Evolutionary conservation across 1,139 yeast genomes (phyloP), one percentile per base, ranked within the genome.

Genomic region (Lodderomyces theae): DNA sequence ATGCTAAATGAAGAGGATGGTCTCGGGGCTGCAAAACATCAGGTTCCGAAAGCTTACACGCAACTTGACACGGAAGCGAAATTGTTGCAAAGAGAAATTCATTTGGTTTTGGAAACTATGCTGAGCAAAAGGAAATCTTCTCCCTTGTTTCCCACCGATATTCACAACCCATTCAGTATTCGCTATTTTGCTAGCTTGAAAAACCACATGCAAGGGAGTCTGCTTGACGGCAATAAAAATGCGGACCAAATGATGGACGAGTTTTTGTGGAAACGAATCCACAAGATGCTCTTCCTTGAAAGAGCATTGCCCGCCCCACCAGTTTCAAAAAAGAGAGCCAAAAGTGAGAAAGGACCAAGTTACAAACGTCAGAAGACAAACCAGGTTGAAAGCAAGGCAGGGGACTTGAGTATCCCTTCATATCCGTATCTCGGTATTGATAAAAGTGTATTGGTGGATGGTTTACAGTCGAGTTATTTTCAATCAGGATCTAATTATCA

Each of bases 371-470:
- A 12, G 41, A 45, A 25, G 42, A 43, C 36, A 23, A 18, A 23
- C 41, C 10, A 12, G 2, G 21, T 23, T 21, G 40, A 39, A 2
- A 28, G 19, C 7, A 15, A 41, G 5, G 16, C 19, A n/a, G 24
- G 15, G 13, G 25, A 28, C 17, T 34, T 12, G 28, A 31, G 31
- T 34, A 15, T 12, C 41, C 29, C 13, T 19, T 12, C 22, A 16
- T 38, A 35, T 23, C 34, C 42, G 16, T 42, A 37, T 32, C 13
- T 41, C 7, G 36, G 38, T 23, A 5, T 24, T 25, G 49, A 51
- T 37, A 58, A 53, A 36, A 54, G 55, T 19, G 43, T 42, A 3
- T 56, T 63, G 5, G 46, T 61, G 41, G 51, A 54, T 41, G 54
- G 57, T 1, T 38, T 50, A 28, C 48, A 42, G 31, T 47, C 51